Conservation (phyloP, 768 basidiomycete species). For the Tephrocybe rancida region DNA sequence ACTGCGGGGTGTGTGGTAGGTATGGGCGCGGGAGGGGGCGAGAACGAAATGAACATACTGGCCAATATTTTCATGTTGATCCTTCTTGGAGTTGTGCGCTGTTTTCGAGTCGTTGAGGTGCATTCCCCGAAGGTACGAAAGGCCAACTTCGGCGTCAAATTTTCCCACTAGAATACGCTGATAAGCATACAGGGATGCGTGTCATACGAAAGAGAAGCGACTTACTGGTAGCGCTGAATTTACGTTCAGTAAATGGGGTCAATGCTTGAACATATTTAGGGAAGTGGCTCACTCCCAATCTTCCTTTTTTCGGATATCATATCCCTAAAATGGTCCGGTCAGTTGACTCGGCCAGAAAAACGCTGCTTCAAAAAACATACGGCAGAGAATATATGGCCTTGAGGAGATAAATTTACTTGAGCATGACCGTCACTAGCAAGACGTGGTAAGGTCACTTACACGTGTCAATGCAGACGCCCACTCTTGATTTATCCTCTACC, state of each 20-base stretch:
- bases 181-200: neutral
- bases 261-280: neutral
- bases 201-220: neutral
- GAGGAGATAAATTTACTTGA: neutral
- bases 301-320: conserved; percentile 74
- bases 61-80: conserved; percentile 86
- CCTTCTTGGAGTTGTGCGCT: conserved; percentile 62
- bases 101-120: conserved; percentile 87
- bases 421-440: neutral
- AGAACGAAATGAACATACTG: conserved; percentile 47
- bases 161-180: conserved; percentile 45
- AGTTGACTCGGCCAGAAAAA: neutral
- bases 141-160: conserved; percentile 71
- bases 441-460: conserved; percentile 43
- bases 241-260: neutral
- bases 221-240: conserved; percentile 27
- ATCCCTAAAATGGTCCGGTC: conserved; percentile 49
- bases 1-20: conserved; percentile 34
- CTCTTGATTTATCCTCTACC: conserved; percentile 72
- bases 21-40: neutral
- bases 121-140: conserved; percentile 77
- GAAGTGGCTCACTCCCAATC: conserved; percentile 64
- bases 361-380: conserved; percentile 39
- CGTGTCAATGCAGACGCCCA: conserved; percentile 87
- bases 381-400: conserved; percentile 83